Evolutionary conservation across 164 flowering plant genomes (phyloP), one percentile per base, ranked within the genome.

Genomic region (Aristolochia contorta): DNA sequence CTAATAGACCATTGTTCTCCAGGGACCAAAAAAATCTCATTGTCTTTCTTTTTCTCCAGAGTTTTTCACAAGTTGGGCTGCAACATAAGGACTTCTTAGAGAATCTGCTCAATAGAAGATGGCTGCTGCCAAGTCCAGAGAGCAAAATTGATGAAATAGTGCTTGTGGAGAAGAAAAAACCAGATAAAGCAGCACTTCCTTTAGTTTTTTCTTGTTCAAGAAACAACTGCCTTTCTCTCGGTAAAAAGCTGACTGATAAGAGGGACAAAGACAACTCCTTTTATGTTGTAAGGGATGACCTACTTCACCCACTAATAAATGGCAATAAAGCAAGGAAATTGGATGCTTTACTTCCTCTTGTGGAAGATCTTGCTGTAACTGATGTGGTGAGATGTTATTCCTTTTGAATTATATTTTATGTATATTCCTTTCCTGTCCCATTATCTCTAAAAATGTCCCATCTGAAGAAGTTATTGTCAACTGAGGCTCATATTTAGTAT

Each of bases 291-390:
- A 80, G 99, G 75, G 99, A 93, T 78, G 97, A 93, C 71, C 77
- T 93, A 77, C 65, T 90, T 74, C 99, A 93, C 69, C 97, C 94
- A 0, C 72, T 90, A 61, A 76, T 84, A 12, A 93, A 93, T 78
- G 99, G 99, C 59, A 93, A 93, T 73, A 93, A 88, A 68, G 91
- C 88, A 14, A 79, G 99, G 59, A 93, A 93, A 70, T 56, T 93
- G 58, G 99, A 93, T 71, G 94, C 74, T 16, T 59, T 93, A 70
- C 77, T 93, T 73, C 97, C 97, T 54, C 78, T 90, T 8, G 57
- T 93, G 37, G 85, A 82, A 71, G 88, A 86, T 73, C 72, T 77
- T 68, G 71, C 70, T 20, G 80, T 78, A 8, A 93, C 97, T 61
- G 96, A 90, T 64, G 85, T 90, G 86, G 96, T 93, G 57, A 82